These are phyloP conservation scores for Trifolium dubium DNA, from an alignment of 306 rosid species.

Conservation along the genomic window DNA sequence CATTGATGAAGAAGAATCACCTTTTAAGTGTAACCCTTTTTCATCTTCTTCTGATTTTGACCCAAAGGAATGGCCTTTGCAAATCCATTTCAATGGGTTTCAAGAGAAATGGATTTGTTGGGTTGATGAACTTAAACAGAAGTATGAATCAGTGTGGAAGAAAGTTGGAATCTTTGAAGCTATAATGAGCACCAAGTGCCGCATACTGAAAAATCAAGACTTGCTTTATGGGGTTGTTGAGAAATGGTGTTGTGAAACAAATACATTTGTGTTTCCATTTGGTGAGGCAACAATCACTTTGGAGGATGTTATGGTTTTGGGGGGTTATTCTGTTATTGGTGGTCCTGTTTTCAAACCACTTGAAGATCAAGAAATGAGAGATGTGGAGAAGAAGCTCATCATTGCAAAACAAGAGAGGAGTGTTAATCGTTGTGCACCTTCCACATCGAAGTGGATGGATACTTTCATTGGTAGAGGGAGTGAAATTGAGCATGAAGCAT, in stretches of 20 bases:
- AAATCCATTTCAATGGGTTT: slow-evolving; percentile 43
- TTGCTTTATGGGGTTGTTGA: slow-evolving; percentile 45
- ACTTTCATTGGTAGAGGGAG: too few species aligned
- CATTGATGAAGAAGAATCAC: too few species aligned
- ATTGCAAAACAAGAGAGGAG: too few species aligned
- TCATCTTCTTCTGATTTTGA: neutral
- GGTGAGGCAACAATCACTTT: slow-evolving; percentile 60
- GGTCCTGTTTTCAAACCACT: slow-evolving; percentile 30
- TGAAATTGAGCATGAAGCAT: too few species aligned
- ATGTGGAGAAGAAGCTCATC: neutral
- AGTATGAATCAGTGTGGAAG: slow-evolving; percentile 47
- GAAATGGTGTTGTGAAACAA: slow-evolving; percentile 52
- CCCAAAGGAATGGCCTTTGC: slow-evolving; percentile 35
- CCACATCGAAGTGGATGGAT: too few species aligned
- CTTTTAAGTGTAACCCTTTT: neutral
- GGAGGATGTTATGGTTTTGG: slow-evolving; percentile 58
- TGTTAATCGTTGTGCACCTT: too few species aligned
- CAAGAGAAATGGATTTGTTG: slow-evolving; percentile 39
- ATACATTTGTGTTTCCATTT: slow-evolving; percentile 55
- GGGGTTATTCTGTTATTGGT: slow-evolving; percentile 55
- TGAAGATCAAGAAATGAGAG: slow-evolving; percentile 22
- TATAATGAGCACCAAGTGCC: slow-evolving; percentile 41
- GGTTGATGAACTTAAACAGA: slow-evolving; percentile 39
- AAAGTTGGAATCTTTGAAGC: slow-evolving; percentile 55
- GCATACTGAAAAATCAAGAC: slow-evolving; percentile 1